These are phyloP conservation scores for Suillus clintonianus DNA, from an alignment of 768 basidiomycete genomes.

Conservation along the genomic window DNA sequence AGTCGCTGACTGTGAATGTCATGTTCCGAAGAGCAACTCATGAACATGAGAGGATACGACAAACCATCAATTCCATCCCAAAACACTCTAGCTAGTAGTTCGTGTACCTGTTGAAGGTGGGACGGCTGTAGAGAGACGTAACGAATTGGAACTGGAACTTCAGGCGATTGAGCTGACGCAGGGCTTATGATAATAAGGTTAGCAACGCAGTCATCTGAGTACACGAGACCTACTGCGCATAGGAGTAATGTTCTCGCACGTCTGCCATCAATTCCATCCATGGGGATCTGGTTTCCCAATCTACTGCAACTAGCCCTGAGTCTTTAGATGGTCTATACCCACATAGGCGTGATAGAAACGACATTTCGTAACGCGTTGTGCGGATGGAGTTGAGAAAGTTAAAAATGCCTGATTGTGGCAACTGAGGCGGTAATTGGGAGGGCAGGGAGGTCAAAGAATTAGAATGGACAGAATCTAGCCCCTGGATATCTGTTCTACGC, in stretches of 20 bases:
- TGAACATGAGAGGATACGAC: constrained; percentile 16
- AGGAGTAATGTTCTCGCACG: constrained; percentile 61
- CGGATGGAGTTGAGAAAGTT: constrained; percentile 55
- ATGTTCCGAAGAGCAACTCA: not conserved
- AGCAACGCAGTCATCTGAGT: not conserved
- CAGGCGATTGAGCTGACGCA: constrained; percentile 45
- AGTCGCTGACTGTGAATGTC: constrained; percentile 58
- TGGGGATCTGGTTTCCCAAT: constrained; percentile 71
- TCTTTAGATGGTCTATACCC: constrained; percentile 35
- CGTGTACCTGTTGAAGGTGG: constrained; percentile 73
- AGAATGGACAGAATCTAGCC: constrained; percentile 1
- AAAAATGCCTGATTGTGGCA: constrained; percentile 37
- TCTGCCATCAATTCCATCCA: constrained; percentile 81
- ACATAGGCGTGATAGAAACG: constrained; percentile 66
- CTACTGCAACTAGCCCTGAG: constrained; percentile 51
- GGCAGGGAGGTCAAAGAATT: constrained; percentile 29
- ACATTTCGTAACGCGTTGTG: constrained; percentile 65
- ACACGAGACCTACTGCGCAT: constrained; percentile 54
- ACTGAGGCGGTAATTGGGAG: constrained; percentile 25
- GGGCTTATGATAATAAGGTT: constrained; percentile 44
- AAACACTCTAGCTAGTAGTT: constrained; percentile 65
- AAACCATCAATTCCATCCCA: constrained; percentile 79
- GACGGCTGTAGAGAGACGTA: constrained; percentile 59
- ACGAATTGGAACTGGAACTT: constrained; percentile 53
- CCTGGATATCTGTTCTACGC: constrained; percentile 14